Conservation (phyloP, 2,329 filamentous ascomycete species). For the Clarireedia sp. region DNA sequence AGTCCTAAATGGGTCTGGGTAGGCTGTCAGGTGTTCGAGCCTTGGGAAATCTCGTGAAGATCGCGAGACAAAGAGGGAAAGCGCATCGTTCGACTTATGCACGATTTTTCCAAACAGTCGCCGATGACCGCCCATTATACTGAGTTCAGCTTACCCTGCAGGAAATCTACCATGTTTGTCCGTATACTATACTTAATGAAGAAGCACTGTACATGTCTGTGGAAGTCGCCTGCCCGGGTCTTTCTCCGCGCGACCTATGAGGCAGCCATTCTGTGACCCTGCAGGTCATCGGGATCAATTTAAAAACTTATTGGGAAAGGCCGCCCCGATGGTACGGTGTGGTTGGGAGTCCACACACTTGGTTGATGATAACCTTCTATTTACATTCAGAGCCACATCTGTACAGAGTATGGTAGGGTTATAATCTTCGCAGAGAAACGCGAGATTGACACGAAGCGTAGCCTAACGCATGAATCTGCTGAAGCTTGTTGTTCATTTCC, state of each 20-base stretch:
- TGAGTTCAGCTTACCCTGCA: neutral
- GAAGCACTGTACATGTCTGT: neutral
- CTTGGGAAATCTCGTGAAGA: neutral
- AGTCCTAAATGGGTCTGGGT: neutral
- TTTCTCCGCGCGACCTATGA: neutral
- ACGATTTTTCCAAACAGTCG: neutral
- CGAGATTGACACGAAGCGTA: neutral
- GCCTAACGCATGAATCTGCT: neutral
- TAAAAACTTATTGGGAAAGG: neutral
- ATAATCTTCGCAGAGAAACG: neutral
- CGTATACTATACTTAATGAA: neutral
- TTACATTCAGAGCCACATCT: neutral
- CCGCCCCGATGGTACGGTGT: neutral
- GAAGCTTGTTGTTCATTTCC: neutral
- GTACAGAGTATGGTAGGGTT: neutral
- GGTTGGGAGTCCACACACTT: neutral
- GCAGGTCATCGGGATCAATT: neutral
- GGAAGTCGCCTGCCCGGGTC: neutral
- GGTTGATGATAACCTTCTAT: neutral
- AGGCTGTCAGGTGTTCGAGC: too few relatives aligned
- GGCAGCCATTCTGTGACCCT: neutral
- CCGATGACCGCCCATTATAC: slow-evolving; percentile 2
- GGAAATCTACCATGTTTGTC: neutral
- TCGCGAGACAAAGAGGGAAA: neutral
- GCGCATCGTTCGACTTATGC: neutral